A percentile compares a stretch with the other conserved stretches of the same genome.
Evolutionary conservation across 768 basidiomycete species (phyloP).

Genomic region (Pulveroboletus sp.): DNA sequence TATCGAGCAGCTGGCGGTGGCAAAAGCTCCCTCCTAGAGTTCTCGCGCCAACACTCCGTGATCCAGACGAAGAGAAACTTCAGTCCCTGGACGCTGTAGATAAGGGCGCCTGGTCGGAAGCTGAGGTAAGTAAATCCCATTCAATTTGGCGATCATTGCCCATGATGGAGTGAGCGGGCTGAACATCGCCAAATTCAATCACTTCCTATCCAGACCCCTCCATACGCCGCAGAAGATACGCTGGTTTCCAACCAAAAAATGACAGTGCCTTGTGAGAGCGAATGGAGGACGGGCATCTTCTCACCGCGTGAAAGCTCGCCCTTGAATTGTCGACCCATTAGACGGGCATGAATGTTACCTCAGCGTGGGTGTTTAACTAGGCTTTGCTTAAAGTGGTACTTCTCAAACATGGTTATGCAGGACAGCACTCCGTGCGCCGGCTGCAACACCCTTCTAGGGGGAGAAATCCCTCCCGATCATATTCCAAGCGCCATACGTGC

Average conservation of each 20-base stretch:
- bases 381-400: background rate
- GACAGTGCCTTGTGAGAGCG: background rate
- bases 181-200: background rate
- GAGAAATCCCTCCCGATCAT: constrained; percentile 17
- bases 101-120: background rate
- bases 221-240: background rate
- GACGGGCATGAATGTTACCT: constrained; percentile 5
- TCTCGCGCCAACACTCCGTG: background rate
- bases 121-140: constrained; percentile 4
- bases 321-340: background rate
- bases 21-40: background rate
- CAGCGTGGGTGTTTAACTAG: constrained; percentile 7
- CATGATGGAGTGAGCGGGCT: constrained; percentile 2
- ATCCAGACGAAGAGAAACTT: background rate
- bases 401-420: constrained; percentile 3
- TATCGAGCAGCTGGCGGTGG: constrained; percentile 6
- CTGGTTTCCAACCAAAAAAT: background rate
- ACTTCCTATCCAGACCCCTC: background rate
- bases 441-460: constrained; percentile 11
- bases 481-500: constrained; percentile 24
- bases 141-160: background rate
- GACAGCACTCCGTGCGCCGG: constrained; percentile 12
- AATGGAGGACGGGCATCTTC: background rate
- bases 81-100: background rate
- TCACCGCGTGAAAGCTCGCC: background rate